Base-by-base conservation (phyloP, 129 eudicot species). In the Silybum marianum region DNA sequence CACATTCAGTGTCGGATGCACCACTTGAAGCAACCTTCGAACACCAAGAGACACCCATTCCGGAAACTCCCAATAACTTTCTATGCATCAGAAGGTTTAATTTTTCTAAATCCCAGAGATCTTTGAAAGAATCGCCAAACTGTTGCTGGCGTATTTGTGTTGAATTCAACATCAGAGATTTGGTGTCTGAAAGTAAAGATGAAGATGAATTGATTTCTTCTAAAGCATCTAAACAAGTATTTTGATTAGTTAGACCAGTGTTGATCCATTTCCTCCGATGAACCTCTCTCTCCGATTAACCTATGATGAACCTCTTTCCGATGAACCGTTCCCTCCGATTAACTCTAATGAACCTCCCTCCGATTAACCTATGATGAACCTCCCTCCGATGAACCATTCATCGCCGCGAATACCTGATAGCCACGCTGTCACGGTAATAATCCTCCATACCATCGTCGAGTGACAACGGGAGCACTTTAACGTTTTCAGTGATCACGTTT, bases 371-470 rank as follows among this genome's bases (percentile, higher is more conserved):
- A n/a, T n/a, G n/a, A n/a, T n/a, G n/a, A n/a, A n/a, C n/a, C n/a
- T n/a, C n/a, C n/a, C n/a, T n/a, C n/a, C n/a, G n/a, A n/a, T n/a
- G n/a, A n/a, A n/a, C n/a, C n/a, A n/a, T n/a, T n/a, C 93, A 89
- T 89, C 3, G 99, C 99, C 2, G 97, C 93, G 48, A 92, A 95
- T 0, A 97, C 91, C 99, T 97, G 4, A 92, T 90, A 4, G 99
- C 91, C 7, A 95, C 95, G 74, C 97, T 95, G 74, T 95, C 97
- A 1, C 93, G 89, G 73, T 89, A 90, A 69, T 92, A 95, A 30
- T 92, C 96, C 0, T 97, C 89, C 86, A 78, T 90, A 9, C 99
- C 99, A 7, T 97, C 99, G 26, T 97, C 99, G 2, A 95, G 90
- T 0, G 97, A 92, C 16, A 95, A 21, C 1, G 99, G 92, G 13